phyloP scores from a whole-genome alignment of 2,329 filamentous ascomycete genomes.

The Talaromyces islandicus region DNA sequence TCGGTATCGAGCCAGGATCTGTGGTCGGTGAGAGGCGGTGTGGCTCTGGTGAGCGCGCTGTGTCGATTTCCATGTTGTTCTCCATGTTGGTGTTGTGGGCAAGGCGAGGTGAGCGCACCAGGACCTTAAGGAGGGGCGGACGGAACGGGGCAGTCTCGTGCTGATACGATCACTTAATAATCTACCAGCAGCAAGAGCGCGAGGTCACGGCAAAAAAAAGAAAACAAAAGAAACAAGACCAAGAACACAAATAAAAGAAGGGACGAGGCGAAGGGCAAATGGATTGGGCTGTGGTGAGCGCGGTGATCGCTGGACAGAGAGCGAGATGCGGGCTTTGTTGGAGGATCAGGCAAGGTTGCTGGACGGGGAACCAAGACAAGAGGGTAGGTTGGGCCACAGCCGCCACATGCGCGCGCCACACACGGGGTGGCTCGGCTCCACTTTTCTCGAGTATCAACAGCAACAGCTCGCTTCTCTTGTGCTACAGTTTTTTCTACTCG shows the following conservation, averaged over 20 bases:
- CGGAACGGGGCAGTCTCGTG: slow-evolving; percentile 12
- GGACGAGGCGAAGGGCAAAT: background rate
- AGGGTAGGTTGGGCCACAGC: slow-evolving; percentile 9
- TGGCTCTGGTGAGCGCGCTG: slow-evolving; percentile 74
- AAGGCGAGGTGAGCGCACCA: slow-evolving; percentile 15
- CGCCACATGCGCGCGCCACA: background rate
- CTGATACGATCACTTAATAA: no score
- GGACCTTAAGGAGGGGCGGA: slow-evolving; percentile 19
- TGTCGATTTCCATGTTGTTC: slow-evolving; percentile 95
- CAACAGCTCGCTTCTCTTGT: background rate
- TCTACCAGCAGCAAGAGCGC: background rate
- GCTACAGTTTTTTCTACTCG: background rate
- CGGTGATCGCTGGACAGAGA: slow-evolving; percentile 1
- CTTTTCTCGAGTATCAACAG: background rate
- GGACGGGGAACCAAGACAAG: background rate
- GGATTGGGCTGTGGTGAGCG: background rate
- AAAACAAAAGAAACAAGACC: slow-evolving; percentile 1
- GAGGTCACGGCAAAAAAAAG: background rate
- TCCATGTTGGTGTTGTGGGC: slow-evolving; percentile 58
- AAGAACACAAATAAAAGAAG: slow-evolving; percentile 17
- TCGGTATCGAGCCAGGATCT: slow-evolving; percentile 86
- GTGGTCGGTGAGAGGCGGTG: slow-evolving; percentile 68
- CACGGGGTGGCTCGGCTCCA: background rate
- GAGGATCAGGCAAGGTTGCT: slow-evolving; percentile 5
- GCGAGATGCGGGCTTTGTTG: slow-evolving; percentile 2